phyloP scores from a whole-genome alignment of 2,329 filamentous ascomycete species.

The Elsinoe perseae region DNA sequence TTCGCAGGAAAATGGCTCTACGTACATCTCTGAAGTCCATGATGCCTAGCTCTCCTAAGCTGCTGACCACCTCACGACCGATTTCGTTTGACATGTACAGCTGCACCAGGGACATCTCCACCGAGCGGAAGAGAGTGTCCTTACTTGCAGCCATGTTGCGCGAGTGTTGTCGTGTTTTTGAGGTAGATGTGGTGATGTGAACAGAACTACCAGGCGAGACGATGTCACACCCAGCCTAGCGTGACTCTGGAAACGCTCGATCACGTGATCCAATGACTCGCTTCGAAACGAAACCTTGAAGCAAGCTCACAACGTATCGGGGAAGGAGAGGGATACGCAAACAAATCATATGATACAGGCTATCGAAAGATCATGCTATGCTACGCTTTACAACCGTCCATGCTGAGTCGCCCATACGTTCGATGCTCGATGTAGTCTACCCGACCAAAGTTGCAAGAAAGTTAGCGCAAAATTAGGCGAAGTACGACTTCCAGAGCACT shows the following conservation, averaged over 20 bases:
- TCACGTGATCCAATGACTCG: conserved; percentile 12
- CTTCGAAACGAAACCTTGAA: not conserved
- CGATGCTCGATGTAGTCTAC: not conserved
- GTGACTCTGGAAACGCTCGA: not conserved
- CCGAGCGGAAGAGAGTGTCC: conserved; percentile 98
- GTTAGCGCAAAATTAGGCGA: conserved; percentile 52
- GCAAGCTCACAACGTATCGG: too few species aligned
- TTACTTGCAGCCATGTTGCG: conserved; percentile 52
- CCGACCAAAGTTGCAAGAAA: not conserved
- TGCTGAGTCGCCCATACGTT: not conserved
- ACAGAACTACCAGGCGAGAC: not conserved
- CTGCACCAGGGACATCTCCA: conserved; percentile 99
- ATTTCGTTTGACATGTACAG: conserved; percentile 99
- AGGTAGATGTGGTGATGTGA: not conserved
- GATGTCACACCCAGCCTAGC: conserved; percentile 15
- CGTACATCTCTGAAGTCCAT: conserved; percentile 96
- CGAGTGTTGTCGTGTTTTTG: not conserved
- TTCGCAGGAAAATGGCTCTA: too few species aligned
- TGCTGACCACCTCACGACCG: conserved; percentile 92
- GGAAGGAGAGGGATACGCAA: too few species aligned
- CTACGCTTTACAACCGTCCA: not conserved
- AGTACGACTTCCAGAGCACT: conserved; percentile 99
- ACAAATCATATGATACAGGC: conserved; percentile 1
- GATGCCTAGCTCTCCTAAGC: conserved; percentile 87
- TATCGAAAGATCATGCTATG: not conserved